These are phyloP conservation scores for Cymbopogon citratus DNA, from an alignment of 176 grass and related monocot genomes.

Conservation along the genomic window DNA sequence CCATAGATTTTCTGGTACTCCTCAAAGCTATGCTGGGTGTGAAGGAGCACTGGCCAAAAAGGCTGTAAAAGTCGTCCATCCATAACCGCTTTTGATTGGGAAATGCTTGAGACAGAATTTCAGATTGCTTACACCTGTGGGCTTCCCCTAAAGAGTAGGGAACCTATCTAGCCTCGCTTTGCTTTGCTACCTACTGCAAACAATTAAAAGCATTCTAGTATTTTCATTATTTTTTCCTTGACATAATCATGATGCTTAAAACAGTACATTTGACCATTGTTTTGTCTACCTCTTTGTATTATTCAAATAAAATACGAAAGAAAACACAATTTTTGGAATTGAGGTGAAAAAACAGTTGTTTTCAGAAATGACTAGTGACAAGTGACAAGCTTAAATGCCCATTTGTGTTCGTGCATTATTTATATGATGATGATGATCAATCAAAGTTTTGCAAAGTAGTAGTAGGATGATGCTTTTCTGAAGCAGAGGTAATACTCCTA, in stretches of 20 bases:
- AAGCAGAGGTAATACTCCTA: background rate
- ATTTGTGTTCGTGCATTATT: background rate
- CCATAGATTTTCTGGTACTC: too few relatives aligned
- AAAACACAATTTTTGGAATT: background rate
- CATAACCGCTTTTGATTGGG: background rate
- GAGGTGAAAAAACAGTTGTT: background rate
- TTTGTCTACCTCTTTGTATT: background rate
- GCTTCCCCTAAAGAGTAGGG: slow-evolving; percentile 23
- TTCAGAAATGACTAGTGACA: background rate
- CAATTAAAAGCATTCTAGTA: background rate
- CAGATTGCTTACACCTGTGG: slow-evolving; percentile 22
- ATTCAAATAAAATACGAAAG: too few relatives aligned
- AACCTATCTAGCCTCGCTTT: background rate
- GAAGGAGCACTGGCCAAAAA: background rate
- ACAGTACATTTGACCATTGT: background rate
- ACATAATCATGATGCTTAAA: background rate
- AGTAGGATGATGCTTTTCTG: background rate
- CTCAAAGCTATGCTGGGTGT: background rate
- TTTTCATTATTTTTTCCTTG: background rate
- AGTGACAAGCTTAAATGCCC: background rate
- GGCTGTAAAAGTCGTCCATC: background rate
- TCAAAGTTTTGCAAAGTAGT: background rate
- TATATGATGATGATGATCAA: background rate
- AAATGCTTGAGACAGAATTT: background rate
- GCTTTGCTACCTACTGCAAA: slow-evolving; percentile 3